A percentile compares a stretch with the other conserved stretches of the same genome.
These are phyloP conservation scores for Sclerotiophoma versabilis DNA, from an alignment of 2,329 filamentous ascomycete genomes.

Conservation along the genomic window DNA sequence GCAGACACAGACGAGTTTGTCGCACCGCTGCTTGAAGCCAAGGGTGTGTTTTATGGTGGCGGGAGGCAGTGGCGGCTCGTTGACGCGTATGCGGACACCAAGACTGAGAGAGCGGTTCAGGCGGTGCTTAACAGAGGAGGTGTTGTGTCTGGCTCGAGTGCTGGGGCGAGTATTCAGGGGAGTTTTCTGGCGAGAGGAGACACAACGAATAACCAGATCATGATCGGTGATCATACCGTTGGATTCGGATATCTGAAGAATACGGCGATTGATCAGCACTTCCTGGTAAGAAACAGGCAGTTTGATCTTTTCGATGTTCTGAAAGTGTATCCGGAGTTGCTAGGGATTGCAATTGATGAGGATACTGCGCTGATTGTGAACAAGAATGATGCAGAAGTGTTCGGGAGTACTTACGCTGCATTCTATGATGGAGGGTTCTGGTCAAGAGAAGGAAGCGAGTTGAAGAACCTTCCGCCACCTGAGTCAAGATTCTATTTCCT, in stretches of 20 bases:
- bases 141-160: slow-evolving; percentile 32
- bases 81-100: slow-evolving; percentile 35
- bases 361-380: slow-evolving; percentile 34
- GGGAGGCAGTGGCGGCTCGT: slow-evolving; percentile 36
- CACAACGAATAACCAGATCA: slow-evolving; percentile 30
- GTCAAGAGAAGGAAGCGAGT: slow-evolving; percentile 33
- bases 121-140: slow-evolving; percentile 29
- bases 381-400: slow-evolving; percentile 31
- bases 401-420: slow-evolving; percentile 36
- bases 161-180: slow-evolving; percentile 33
- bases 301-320: slow-evolving; percentile 37
- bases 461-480: slow-evolving; percentile 21
- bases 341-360: slow-evolving; percentile 35
- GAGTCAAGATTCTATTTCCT: slow-evolving; percentile 34
- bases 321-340: slow-evolving; percentile 26
- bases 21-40: slow-evolving; percentile 27
- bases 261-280: slow-evolving; percentile 36
- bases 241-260: slow-evolving; percentile 39
- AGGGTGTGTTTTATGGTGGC: slow-evolving; percentile 34
- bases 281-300: slow-evolving; percentile 34
- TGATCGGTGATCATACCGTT: slow-evolving; percentile 32
- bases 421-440: slow-evolving; percentile 36
- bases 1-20: slow-evolving; percentile 34
- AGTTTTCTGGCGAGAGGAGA: slow-evolving; percentile 34
- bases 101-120: slow-evolving; percentile 30